Percentiles rank a stretch among this genome's conserved stretches.
Evolutionary conservation across 2,329 filamentous ascomycete species (phyloP).

Genomic region (Epichloe festucae): DNA sequence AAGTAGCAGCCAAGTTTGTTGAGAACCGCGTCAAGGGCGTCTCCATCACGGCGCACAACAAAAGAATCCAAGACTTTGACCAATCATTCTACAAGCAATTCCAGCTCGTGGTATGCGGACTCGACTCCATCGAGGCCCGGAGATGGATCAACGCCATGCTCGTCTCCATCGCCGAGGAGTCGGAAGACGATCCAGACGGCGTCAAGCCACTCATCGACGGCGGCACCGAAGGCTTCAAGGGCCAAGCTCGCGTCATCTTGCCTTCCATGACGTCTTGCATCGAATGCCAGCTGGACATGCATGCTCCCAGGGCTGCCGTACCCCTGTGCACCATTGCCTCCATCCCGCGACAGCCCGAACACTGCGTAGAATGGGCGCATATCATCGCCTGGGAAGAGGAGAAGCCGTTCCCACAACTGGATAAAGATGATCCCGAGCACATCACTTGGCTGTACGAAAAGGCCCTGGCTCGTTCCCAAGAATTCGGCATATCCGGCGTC

Average conservation of each 20-base stretch:
- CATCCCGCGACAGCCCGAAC: slow-evolving; percentile 91
- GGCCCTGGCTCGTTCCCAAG: slow-evolving; percentile 63
- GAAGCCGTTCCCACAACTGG: slow-evolving; percentile 69
- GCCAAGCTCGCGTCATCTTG: slow-evolving; percentile 83
- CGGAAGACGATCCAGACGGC: slow-evolving; percentile 57
- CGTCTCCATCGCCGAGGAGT: slow-evolving; percentile 73
- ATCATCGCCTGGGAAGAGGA: slow-evolving; percentile 93
- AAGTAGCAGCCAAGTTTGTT: slow-evolving; percentile 84
- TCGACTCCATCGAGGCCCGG: slow-evolving; percentile 95
- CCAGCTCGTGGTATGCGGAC: slow-evolving; percentile 79
- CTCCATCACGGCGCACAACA: slow-evolving; percentile 85
- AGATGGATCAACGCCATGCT: slow-evolving; percentile 96
- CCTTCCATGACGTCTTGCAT: slow-evolving; percentile 92
- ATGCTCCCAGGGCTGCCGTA: slow-evolving; percentile 91
- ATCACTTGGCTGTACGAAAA: slow-evolving; percentile 94
- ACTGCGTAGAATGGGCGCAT: slow-evolving; percentile 98
- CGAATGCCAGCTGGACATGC: slow-evolving; percentile 97
- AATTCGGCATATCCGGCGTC: slow-evolving; percentile 85
- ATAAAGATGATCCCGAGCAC: slow-evolving; percentile 93
- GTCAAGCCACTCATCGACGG: slow-evolving; percentile 93
- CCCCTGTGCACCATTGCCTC: slow-evolving; percentile 93
- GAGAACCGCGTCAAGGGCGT: slow-evolving; percentile 82
- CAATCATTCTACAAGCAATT: slow-evolving; percentile 97
- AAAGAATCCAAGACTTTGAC: slow-evolving; percentile 93
- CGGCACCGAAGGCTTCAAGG: slow-evolving; percentile 97